phyloP scores from a whole-genome alignment of 1,284 basidiomycete genomes.

The Cystobasidium pallidum region DNA sequence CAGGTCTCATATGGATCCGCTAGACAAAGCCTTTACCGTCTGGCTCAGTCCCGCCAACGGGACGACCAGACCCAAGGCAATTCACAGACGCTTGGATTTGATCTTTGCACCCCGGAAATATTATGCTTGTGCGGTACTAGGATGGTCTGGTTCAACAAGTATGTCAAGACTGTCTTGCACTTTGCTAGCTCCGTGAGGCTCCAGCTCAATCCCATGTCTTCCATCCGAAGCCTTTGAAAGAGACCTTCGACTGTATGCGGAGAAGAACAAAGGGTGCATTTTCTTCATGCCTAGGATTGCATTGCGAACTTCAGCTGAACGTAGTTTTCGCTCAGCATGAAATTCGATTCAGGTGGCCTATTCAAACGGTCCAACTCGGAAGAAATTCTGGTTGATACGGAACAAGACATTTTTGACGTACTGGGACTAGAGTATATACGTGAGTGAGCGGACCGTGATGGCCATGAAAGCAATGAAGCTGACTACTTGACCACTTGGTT shows the following conservation, averaged over 20 bases:
- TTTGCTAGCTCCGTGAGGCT: neutral
- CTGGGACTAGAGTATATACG: constrained; percentile 71
- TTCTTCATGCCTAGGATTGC: neutral
- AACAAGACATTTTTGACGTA: constrained; percentile 70
- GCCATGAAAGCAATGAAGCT: neutral
- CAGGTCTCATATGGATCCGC: constrained; percentile 61
- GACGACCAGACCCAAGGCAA: constrained; percentile 49
- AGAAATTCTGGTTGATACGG: constrained; percentile 61
- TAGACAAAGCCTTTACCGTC: constrained; percentile 72
- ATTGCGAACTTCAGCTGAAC: neutral
- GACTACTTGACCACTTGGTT: neutral
- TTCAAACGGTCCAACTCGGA: constrained; percentile 18
- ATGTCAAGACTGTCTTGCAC: neutral
- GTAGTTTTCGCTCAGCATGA: constrained; percentile 58
- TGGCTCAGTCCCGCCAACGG: constrained; percentile 62
- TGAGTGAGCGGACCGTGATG: constrained; percentile 55
- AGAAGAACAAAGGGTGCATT: constrained; percentile 55
- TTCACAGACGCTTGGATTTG: constrained; percentile 70
- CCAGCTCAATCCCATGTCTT: neutral
- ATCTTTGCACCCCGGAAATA: constrained; percentile 69
- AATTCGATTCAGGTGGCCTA: constrained; percentile 65
- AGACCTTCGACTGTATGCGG: constrained; percentile 76
- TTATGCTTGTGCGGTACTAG: constrained; percentile 77
- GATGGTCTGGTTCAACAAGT: constrained; percentile 63
- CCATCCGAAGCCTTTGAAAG: constrained; percentile 67